Base-by-base conservation (phyloP, 352 stramenopile genomes). In the Aphanomyces cochlioides region DNA sequence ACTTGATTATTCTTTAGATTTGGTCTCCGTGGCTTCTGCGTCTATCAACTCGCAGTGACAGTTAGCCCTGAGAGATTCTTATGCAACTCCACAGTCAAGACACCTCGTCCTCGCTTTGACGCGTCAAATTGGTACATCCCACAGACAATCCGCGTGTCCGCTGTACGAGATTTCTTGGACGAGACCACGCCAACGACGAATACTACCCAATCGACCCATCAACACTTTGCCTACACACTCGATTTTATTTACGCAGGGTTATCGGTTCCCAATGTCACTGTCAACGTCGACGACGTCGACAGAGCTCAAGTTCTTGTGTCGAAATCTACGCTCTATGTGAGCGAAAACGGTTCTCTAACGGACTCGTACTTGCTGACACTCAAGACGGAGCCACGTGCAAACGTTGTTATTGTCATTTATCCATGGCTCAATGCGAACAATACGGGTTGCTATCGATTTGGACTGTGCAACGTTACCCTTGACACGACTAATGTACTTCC, bases 391-490 rank as follows among this genome's bases (percentile, higher is more conserved):
- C 85, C 85, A 15, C 73, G 88, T 0, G 78, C 82, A 6, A 59
- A 79, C 17, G 85, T 93, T 7, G 80, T 79, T 7, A 80, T 93
- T 54, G 73, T 90, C 15, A 81, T 83, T 17, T 61, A 89, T 0
- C 85, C 85, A 0, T 93, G 83, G 81, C 73, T 91, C 1, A 79
- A 90, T n/a, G 73, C 68, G 5, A 63, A 75, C 1, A 78, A 79
- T n/a, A 90, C 82, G 0, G 71, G 80, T 34, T 93, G 85, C 63
- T 93, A 93, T 34, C 82, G 85, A 3, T 91, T 91, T 48, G 81
- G 76, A 0, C 47, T 90, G 2, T 93, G 85, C 58, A 93, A 93
- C 56, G 40, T 90, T 43, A 93, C 85, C 3, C 71, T 93, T 6
- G 64, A 70, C 64, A 70, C 64, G 48, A 63, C 45, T 13, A 40